These are phyloP conservation scores for Chaetothyriales sp. DNA, from an alignment of 2,329 filamentous ascomycete genomes.

Conservation along the genomic window DNA sequence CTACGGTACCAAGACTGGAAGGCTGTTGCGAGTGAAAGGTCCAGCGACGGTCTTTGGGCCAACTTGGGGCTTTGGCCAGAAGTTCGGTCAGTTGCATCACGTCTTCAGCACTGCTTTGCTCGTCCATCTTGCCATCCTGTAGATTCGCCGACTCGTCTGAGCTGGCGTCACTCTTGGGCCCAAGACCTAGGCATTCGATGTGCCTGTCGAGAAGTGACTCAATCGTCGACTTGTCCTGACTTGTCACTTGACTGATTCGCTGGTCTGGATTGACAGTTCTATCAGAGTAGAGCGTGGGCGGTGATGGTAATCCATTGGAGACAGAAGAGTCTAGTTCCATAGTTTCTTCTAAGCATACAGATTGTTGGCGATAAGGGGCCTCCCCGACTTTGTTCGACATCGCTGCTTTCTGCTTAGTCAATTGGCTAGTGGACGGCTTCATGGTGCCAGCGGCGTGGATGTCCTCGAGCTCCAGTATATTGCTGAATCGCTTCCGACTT, in stretches of 20 bases:
- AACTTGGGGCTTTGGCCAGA: neutral
- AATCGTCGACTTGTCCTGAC: slow-evolving; percentile 17
- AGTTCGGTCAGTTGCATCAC: slow-evolving; percentile 3
- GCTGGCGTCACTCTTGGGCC: slow-evolving; percentile 2
- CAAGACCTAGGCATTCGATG: slow-evolving; percentile 17
- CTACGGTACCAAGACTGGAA: slow-evolving; percentile 13
- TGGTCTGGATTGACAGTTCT: neutral
- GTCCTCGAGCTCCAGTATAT: slow-evolving; percentile 19
- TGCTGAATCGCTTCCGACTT: slow-evolving; percentile 20
- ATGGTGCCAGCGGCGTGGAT: neutral
- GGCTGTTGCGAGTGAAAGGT: slow-evolving; percentile 9
- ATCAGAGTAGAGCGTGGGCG: neutral
- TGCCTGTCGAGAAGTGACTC: slow-evolving; percentile 18
- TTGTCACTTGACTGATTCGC: slow-evolving; percentile 7
- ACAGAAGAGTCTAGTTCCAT: too few relatives aligned
- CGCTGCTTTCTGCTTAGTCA: neutral
- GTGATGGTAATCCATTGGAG: neutral
- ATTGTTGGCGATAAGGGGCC: too few relatives aligned
- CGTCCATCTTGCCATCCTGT: neutral
- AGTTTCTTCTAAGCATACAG: too few relatives aligned
- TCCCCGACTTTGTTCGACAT: neutral
- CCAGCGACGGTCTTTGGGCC: slow-evolving; percentile 5
- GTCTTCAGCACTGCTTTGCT: slow-evolving; percentile 2
- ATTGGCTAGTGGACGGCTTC: neutral
- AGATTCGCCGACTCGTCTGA: neutral